Percentiles rank a stretch among this genome's conserved stretches.
Evolutionary conservation across 345 rosid genomes (phyloP).

Genomic region (Eucalyptus sp.): DNA sequence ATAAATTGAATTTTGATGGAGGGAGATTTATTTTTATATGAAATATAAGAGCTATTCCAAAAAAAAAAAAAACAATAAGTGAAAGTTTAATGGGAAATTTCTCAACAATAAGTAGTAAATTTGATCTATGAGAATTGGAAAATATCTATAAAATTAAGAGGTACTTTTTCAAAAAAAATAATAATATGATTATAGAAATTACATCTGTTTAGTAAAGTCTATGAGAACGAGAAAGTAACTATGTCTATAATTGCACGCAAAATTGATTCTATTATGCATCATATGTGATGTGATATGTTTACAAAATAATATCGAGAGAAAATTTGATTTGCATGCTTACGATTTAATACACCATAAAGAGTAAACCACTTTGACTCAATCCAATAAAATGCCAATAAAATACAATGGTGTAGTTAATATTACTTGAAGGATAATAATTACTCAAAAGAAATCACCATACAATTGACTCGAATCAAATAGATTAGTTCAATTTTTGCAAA

Average conservation of each 20-base stretch:
- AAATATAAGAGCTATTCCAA: background rate
- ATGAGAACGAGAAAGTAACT: background rate
- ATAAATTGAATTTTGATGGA: background rate
- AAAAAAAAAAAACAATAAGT: background rate
- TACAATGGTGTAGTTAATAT: background rate
- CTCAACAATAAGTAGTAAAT: background rate
- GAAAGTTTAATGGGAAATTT: background rate
- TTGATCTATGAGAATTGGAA: background rate
- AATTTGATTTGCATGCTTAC: background rate
- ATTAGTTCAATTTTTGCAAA: too few relatives aligned
- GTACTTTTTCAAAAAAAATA: background rate
- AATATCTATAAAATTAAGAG: background rate
- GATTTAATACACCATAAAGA: background rate
- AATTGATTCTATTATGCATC: background rate
- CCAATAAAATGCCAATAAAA: background rate
- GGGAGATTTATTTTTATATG: background rate
- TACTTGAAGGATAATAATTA: background rate
- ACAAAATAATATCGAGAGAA: background rate
- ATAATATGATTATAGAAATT: background rate
- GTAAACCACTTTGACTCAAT: background rate
- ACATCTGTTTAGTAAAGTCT: background rate
- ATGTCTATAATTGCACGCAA: background rate
- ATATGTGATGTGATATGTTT: background rate
- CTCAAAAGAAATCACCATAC: background rate
- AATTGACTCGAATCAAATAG: background rate